Base-by-base conservation (phyloP, 2,329 filamentous ascomycete species). In the Fusarium lateritium region DNA sequence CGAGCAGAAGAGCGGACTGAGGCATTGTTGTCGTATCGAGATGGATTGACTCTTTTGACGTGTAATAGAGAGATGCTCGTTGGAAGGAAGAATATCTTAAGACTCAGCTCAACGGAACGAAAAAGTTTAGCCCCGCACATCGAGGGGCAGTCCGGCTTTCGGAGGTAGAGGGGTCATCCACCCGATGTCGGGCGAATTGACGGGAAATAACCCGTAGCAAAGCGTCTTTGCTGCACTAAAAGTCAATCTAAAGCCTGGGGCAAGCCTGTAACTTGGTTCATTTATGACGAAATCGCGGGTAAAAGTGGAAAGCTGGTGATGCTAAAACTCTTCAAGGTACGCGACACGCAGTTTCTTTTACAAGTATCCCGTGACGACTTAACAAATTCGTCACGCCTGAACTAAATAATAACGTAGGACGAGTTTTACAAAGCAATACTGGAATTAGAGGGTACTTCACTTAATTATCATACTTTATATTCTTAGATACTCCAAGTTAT, bases 21-120 rank as follows among this genome's bases (percentile, higher is more conserved):
- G 85, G 83, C 61, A 69, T 66, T 60, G 62, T 44, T 49, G 46
- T 39, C 13, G 22, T 31, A 5, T 31, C 28, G 28, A 24, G 46
- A 51, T 65, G 19, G 22, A 33, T 59, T 63, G 28, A 44, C 8
- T 40, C 21, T 58, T 39, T 42, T 39, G 31, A 40, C 36, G 39
- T 36, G 46, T 54, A 42, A 64, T 47, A 45, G 47, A 47, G 56
- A 54, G 54, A 49, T 53, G 50, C 61, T 65, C 46, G 38, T 43
- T 47, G 47, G 54, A 64, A 57, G 51, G 45, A 65, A 57, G 38
- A 63, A 51, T 64, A 51, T 64, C 52, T 65, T 40, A 53, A 45
- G 26, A 28, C 39, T 56, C 38, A n/a, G 10, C 33, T 53, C 36
- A 36, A 40, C 24, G 45, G 7, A 24, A 24, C 10, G 28, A 58